Percentiles rank a stretch among this genome's conserved stretches.
These are phyloP conservation scores for Cicer yamashitae DNA, from an alignment of 306 rosid species.

Conservation along the genomic window DNA sequence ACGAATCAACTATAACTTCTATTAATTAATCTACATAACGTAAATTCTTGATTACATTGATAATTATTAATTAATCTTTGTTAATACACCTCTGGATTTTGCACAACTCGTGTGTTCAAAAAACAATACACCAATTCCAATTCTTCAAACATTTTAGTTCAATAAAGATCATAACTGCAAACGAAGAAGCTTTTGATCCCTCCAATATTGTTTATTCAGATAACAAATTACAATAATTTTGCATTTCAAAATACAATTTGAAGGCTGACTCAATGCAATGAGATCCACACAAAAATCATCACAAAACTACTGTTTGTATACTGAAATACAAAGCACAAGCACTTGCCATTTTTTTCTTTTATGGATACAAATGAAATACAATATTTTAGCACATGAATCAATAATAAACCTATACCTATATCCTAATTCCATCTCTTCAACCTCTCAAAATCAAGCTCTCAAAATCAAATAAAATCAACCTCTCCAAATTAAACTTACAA, in stretches of 20 bases:
- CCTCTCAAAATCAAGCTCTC: conserved; percentile 35
- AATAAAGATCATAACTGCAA: background rate
- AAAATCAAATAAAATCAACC: conserved; percentile 45
- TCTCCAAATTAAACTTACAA: conserved; percentile 48
- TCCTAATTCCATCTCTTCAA: conserved; percentile 39
- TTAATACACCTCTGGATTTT: too few relatives aligned
- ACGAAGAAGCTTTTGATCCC: background rate
- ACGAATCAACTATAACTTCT: too few relatives aligned
- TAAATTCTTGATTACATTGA: too few relatives aligned
- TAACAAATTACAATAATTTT: background rate
- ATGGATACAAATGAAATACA: conserved; percentile 20
- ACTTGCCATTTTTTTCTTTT: background rate
- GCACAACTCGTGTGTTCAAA: too few relatives aligned
- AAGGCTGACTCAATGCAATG: background rate
- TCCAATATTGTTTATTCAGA: background rate
- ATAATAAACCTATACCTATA: conserved; percentile 47
- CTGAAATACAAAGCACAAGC: conserved; percentile 33
- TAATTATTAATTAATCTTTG: too few relatives aligned
- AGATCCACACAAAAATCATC: background rate
- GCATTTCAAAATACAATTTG: background rate
- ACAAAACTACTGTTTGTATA: conserved; percentile 1
- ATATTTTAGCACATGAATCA: conserved; percentile 46
- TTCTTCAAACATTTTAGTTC: background rate
- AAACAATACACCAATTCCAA: background rate
- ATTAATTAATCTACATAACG: too few relatives aligned